Base-by-base conservation (phyloP, 1,284 basidiomycete genomes). In the Ustilago loliicola region DNA sequence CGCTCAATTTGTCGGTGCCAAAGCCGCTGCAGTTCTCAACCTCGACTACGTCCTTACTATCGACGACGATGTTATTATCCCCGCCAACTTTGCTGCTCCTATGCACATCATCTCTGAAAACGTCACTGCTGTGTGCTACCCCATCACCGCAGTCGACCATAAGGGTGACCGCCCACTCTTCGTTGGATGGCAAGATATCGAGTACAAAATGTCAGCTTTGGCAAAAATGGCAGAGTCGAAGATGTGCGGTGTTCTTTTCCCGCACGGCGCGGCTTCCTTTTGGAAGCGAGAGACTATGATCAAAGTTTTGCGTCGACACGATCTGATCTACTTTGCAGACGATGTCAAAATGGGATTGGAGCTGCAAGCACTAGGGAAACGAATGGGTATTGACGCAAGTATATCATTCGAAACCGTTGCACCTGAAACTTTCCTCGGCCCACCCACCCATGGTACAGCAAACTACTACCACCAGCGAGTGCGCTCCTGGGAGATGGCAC, bases 321-420 rank as follows among this genome's bases (percentile, higher is more conserved):
- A 75, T 52, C 56, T 75, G 9, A 34, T 75, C 45, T 75, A 69
- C 51, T 75, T 69, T 53, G 72, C 72, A 29, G 72, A 75, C 40
- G 72, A 75, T 29, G 60, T 70, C 59, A 75, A 75, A 59, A 75
- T 69, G 72, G 72, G 72, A 21, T 50, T 75, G 13, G 62, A 75
- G 47, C 62, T 75, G 3, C 70, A 72, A 48, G 70, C 70, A 15
- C 9, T 72, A 3, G 70, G 70, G 1, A 27, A 72, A 32, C 27
- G 47, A 6, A 72, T 72, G 70, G 66, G 59, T 2, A 66, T 75
- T 38, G 63, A 66, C 29, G 63, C 38, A 6, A 61, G 57, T 45
- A 75, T 75, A 47, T 62, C 66, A 2, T 69, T 75, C 45, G 66
- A 69, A 55, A 75, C 66, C 11, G 66, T 75, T 3, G 72, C 66